These are phyloP conservation scores for Ramaria rubella DNA, from an alignment of 768 basidiomycete genomes.

Conservation along the genomic window DNA sequence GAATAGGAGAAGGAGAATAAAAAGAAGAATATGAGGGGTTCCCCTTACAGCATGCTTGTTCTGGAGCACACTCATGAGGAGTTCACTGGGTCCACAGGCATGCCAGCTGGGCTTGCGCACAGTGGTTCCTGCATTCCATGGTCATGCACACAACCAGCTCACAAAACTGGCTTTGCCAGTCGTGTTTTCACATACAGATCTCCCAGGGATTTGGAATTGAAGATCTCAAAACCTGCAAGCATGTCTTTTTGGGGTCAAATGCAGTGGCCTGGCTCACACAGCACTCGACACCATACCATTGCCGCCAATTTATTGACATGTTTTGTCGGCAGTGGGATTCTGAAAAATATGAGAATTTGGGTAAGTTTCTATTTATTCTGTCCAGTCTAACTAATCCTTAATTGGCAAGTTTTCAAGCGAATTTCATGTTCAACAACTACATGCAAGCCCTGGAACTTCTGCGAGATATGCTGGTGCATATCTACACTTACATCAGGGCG, in stretches of 20 bases:
- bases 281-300: slow-evolving; percentile 24
- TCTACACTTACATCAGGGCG: not conserved
- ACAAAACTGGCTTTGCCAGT: slow-evolving; percentile 26
- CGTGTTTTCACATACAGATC: slow-evolving; percentile 24
- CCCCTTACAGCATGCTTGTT: too few species aligned
- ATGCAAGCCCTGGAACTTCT: too few species aligned
- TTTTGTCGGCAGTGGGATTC: slow-evolving; percentile 28
- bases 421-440: too few species aligned
- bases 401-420: too few species aligned
- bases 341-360: slow-evolving; percentile 29
- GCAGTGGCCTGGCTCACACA: slow-evolving; percentile 15
- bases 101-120: not conserved
- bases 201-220: slow-evolving; percentile 29
- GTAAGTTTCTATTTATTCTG: too few species aligned
- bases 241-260: slow-evolving; percentile 28
- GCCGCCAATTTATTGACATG: slow-evolving; percentile 24
- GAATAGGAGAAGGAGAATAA: too few species aligned
- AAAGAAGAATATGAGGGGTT: too few species aligned
- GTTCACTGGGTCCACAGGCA: slow-evolving; percentile 10
- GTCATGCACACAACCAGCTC: slow-evolving; percentile 13
- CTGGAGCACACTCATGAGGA: slow-evolving; percentile 11
- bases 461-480: not conserved
- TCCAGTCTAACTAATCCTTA: too few species aligned
- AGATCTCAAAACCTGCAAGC: slow-evolving; percentile 29
- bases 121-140: slow-evolving; percentile 21